These are phyloP conservation scores for Nasturtium officinale DNA, from an alignment of 345 rosid species.

Conservation along the genomic window DNA sequence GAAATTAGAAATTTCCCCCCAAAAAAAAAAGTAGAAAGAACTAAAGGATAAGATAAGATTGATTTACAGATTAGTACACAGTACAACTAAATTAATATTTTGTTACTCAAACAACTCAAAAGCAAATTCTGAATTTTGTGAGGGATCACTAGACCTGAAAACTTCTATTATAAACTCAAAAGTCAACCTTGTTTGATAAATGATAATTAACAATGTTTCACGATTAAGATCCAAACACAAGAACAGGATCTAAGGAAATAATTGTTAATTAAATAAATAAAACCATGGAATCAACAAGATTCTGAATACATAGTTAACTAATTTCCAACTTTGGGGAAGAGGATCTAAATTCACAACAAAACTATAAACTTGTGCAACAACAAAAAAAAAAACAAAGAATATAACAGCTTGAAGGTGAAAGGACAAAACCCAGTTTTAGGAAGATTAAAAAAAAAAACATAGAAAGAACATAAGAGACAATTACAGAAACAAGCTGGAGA, in stretches of 20 bases:
- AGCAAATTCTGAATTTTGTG: conserved; percentile 3
- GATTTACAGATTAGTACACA: conserved; percentile 16
- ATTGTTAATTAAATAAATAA: neutral
- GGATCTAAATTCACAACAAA: conserved; percentile 28
- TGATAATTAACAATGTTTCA: conserved; percentile 20
- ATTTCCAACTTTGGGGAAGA: conserved; percentile 11
- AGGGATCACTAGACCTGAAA: neutral
- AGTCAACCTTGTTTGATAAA: conserved; percentile 25
- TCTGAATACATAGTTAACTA: neutral
- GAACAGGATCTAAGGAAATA: conserved; percentile 21
- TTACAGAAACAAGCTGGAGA: conserved; percentile 6
- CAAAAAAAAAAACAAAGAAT: neutral
- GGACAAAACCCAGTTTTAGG: neutral
- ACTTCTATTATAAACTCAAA: neutral
- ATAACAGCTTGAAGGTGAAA: neutral
- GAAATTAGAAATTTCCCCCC: neutral
- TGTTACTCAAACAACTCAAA: neutral
- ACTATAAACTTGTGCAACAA: neutral
- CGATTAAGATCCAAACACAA: conserved; percentile 30
- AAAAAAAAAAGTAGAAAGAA: neutral
- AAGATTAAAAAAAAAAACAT: neutral
- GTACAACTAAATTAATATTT: neutral
- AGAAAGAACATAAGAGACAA: conserved; percentile 11
- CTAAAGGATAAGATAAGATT: conserved; percentile 38
- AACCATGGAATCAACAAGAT: conserved; percentile 26